These are phyloP conservation scores for Spergularia bocconei DNA, from an alignment of 148 eudicot species.

Conservation along the genomic window DNA sequence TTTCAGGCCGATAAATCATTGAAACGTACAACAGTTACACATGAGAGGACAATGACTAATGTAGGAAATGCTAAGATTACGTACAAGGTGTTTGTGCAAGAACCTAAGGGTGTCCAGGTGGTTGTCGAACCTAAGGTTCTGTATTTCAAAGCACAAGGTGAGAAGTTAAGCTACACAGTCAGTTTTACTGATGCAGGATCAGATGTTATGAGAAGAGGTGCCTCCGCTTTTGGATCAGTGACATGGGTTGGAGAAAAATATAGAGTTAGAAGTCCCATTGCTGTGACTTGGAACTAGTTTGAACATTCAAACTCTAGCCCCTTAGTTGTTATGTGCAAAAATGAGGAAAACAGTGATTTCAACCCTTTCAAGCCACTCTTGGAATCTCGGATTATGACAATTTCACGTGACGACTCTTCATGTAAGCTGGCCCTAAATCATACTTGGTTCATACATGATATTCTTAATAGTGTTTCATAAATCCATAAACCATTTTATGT, in stretches of 20 bases:
- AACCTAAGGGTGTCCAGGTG: slow-evolving; percentile 47
- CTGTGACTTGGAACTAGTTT: slow-evolving; percentile 45
- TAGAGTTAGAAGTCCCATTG: slow-evolving; percentile 64
- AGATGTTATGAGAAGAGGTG: slow-evolving; percentile 20
- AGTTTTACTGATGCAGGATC: slow-evolving; percentile 39
- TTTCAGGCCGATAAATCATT: slow-evolving; percentile 23
- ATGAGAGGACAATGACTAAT: slow-evolving; percentile 56
- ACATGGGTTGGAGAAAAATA: slow-evolving; percentile 42
- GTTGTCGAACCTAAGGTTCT: slow-evolving; percentile 45
- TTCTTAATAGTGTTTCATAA: too few species aligned
- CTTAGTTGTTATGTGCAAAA: too few species aligned
- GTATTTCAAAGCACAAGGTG: slow-evolving; percentile 36
- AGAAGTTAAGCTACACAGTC: slow-evolving; percentile 47
- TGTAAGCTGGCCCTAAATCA: too few species aligned
- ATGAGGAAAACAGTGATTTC: too few species aligned
- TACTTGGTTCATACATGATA: too few species aligned
- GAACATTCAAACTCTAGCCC: slow-evolving; percentile 9
- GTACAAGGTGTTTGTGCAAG: slow-evolving; percentile 36
- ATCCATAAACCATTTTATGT: too few species aligned
- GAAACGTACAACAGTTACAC: slow-evolving; percentile 25
- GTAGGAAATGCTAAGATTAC: slow-evolving; percentile 42
- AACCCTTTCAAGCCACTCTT: too few species aligned
- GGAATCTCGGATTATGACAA: too few species aligned
- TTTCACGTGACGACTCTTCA: too few species aligned
- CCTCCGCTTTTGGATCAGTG: slow-evolving; percentile 47